Conservation (phyloP, 2,329 filamentous ascomycete genomes). For the Aspergillus persii region DNA sequence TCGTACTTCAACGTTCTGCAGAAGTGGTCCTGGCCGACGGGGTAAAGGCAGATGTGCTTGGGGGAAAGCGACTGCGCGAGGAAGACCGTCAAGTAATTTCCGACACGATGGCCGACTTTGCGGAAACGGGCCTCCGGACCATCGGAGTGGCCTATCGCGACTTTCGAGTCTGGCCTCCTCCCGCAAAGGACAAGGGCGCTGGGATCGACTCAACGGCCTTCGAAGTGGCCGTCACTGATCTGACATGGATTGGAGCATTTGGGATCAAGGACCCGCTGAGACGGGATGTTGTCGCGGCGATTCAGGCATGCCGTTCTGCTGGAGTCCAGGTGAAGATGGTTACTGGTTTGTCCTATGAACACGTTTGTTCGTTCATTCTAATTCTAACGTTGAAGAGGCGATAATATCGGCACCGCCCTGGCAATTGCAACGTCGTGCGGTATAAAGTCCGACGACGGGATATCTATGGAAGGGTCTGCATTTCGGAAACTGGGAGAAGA, state of each 20-base stretch:
- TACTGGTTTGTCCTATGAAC: conserved; percentile 61
- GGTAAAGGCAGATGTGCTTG: conserved; percentile 4
- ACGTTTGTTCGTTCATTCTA: no score
- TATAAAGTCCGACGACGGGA: conserved; percentile 51
- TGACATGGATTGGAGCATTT: conserved; percentile 63
- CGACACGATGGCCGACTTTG: conserved; percentile 29
- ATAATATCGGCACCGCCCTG: conserved; percentile 64
- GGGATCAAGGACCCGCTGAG: conserved; percentile 67
- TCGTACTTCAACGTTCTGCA: conserved; percentile 34
- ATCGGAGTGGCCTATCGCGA: conserved; percentile 71
- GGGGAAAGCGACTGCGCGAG: not conserved
- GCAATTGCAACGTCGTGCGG: conserved; percentile 68
- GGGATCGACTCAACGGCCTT: conserved; percentile 64
- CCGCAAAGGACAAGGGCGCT: conserved; percentile 51
- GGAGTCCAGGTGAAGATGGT: conserved; percentile 65
- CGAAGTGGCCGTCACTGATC: conserved; percentile 62
- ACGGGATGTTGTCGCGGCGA: conserved; percentile 59
- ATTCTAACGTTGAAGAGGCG: conserved; percentile 37
- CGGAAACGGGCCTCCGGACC: conserved; percentile 62
- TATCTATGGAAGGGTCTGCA: conserved; percentile 61
- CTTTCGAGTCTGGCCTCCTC: conserved; percentile 65
- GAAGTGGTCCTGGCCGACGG: conserved; percentile 15
- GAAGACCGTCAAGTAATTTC: not conserved
- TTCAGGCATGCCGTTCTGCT: conserved; percentile 59
- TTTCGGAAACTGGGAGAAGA: conserved; percentile 55